Percentiles rank a stretch among this genome's conserved stretches.
Evolutionary conservation across 441 rosid species (phyloP).

Genomic region (Mallotus japonicus): DNA sequence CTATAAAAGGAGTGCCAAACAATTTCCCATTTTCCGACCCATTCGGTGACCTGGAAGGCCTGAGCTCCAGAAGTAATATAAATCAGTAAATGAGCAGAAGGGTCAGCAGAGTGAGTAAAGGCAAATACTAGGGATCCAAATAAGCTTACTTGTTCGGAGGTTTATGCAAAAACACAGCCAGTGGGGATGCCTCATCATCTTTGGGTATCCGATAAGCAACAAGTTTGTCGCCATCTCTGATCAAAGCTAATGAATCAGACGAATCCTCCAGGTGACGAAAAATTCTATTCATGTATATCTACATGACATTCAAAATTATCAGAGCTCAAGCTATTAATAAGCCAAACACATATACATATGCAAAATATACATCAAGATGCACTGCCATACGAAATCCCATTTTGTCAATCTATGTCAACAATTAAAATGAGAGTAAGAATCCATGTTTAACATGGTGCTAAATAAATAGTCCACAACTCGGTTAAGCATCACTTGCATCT

Average conservation of each 20-base stretch:
- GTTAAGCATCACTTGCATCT: not conserved
- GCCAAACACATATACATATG: not conserved
- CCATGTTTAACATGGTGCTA: not conserved
- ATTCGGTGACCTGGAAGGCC: slow-evolving; percentile 27
- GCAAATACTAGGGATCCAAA: not conserved
- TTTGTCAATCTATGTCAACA: not conserved
- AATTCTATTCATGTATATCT: slow-evolving; percentile 52
- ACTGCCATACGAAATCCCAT: not conserved
- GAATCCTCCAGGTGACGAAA: slow-evolving; percentile 51
- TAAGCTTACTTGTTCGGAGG: slow-evolving; percentile 43
- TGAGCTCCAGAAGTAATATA: slow-evolving; percentile 9
- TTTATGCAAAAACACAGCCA: slow-evolving; percentile 57
- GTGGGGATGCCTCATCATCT: slow-evolving; percentile 36
- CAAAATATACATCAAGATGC: not conserved
- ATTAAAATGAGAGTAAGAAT: not conserved
- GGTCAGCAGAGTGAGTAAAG: not conserved
- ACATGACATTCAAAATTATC: slow-evolving; percentile 25
- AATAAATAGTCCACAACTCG: not conserved
- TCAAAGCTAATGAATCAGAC: slow-evolving; percentile 52
- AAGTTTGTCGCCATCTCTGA: slow-evolving; percentile 62
- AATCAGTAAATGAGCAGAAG: slow-evolving; percentile 11
- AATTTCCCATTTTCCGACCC: slow-evolving; percentile 23
- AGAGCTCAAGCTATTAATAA: slow-evolving; percentile 18
- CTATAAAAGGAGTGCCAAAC: slow-evolving; percentile 77
- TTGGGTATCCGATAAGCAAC: slow-evolving; percentile 59